Conservation (phyloP, 192 early-diverging fungal genomes). For the Coemansia pectinata region DNA sequence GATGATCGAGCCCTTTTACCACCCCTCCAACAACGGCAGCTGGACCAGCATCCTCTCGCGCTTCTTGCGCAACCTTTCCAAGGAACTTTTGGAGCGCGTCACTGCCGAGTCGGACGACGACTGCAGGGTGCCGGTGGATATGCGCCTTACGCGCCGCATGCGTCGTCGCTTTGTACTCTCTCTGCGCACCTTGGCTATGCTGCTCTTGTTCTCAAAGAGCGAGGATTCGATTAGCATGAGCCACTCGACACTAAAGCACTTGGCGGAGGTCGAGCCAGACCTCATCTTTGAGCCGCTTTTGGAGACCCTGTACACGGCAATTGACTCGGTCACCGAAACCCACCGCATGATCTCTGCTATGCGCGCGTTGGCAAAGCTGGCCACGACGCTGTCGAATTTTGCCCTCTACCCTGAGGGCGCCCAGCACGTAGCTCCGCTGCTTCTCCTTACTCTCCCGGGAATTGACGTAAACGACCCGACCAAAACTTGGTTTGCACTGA, state of each 20-base stretch:
- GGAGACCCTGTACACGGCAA: slow-evolving; percentile 82
- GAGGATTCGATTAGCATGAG: slow-evolving; percentile 42
- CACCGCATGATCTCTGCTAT: slow-evolving; percentile 88
- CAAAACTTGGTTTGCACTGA: slow-evolving; percentile 65
- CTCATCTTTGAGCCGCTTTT: slow-evolving; percentile 79
- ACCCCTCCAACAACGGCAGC: slow-evolving; percentile 88
- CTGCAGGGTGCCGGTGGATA: slow-evolving; percentile 18
- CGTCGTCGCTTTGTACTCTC: slow-evolving; percentile 46
- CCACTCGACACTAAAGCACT: slow-evolving; percentile 49
- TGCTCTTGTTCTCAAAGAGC: slow-evolving; percentile 53
- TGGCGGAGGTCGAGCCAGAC: slow-evolving; percentile 68
- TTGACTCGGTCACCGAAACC: slow-evolving; percentile 74
- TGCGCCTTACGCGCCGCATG: slow-evolving; percentile 32
- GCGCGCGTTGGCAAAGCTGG: slow-evolving; percentile 67
- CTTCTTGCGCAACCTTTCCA: slow-evolving; percentile 67
- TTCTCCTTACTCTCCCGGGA: slow-evolving; percentile 82
- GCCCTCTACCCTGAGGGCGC: slow-evolving; percentile 82
- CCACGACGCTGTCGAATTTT: slow-evolving; percentile 72
- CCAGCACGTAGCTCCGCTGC: slow-evolving; percentile 72
- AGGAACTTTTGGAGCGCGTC: slow-evolving; percentile 67
- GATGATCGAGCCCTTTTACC: slow-evolving; percentile 84
- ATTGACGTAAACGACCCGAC: slow-evolving; percentile 91
- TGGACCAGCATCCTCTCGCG: slow-evolving; percentile 78
- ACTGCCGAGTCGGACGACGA: slow-evolving; percentile 24
- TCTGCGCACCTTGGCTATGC: slow-evolving; percentile 42